These are phyloP conservation scores for Magnolia sinica DNA, from an alignment of 164 flowering plant species.

Conservation along the genomic window DNA sequence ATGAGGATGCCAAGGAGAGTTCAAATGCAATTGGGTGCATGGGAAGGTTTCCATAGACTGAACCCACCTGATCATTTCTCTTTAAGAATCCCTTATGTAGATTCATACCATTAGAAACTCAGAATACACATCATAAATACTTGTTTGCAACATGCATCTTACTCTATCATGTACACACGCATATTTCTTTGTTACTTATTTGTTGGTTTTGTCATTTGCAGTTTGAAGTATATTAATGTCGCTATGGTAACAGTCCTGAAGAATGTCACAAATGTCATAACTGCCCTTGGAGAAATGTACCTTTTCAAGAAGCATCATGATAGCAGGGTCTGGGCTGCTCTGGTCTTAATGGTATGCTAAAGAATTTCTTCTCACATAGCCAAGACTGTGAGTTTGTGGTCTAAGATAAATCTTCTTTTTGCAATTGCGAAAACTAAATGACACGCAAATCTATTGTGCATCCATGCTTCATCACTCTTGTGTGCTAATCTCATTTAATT, in stretches of 20 bases:
- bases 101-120: neutral
- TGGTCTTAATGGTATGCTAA: constrained; percentile 83
- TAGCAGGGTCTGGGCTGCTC: constrained; percentile 86
- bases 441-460: neutral
- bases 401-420: neutral
- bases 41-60: too few relatives aligned
- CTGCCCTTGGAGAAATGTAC: constrained; percentile 99
- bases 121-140: neutral
- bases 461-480: neutral
- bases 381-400: neutral
- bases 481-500: neutral
- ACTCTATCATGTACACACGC: neutral
- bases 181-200: neutral
- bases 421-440: neutral
- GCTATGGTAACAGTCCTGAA: constrained; percentile 99
- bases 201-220: constrained; percentile 40
- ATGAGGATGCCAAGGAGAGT: too few relatives aligned
- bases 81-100: neutral
- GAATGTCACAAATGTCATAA: constrained; percentile 98
- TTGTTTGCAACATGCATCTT: neutral
- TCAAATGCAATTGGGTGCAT: too few relatives aligned
- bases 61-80: neutral
- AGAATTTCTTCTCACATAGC: neutral
- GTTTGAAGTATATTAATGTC: constrained; percentile 93
- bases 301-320: constrained; percentile 88